Evolutionary conservation across 345 rosid species (phyloP), one percentile per base, ranked within the genome.

Genomic region (Erodium maritimum): DNA sequence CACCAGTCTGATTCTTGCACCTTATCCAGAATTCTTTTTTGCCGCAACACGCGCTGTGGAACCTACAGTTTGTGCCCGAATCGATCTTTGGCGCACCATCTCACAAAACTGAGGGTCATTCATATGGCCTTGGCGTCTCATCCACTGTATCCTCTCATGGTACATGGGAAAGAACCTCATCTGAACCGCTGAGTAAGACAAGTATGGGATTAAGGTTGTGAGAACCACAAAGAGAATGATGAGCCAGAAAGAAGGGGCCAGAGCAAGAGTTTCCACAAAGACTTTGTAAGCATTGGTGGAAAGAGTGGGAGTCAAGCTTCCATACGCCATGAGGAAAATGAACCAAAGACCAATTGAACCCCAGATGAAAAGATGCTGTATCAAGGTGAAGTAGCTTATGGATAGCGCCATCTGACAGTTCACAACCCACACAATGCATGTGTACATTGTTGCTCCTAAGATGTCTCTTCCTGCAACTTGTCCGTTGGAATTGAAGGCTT

Each of bases 141-240:
- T 61, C 98, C 93, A 78, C 67, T 84, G 96, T 66, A 88, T 70
- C 80, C 73, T 80, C 61, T 76, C 86, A 65, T 88, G 96, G 75
- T 82, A 91, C 96, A 88, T 82, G 22, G 98, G 98, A 65, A 84
- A 91, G 75, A 91, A 88, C 52, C 80, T 65, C 80, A 72, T 80
- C 68, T 83, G 88, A 59, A 86, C 46, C 0, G 85, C 85, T 0
- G 80, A 67, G 67, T 64, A 86, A 11, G 79, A 56, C 69, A 84
- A 86, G 75, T 73, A 84, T 0, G 98, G 98, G 58, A 81, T 45
- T 21, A 88, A 21, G 0, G 93, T 52, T 0, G 87, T 0, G 29
- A 81, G 54, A 22, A 64, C 73, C 34, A 77, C 87, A 1, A 79
- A 57, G 25, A 86, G 77, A 1, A 74, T 75, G 34, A 76, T 66